phyloP scores from a whole-genome alignment of 2,329 filamentous ascomycete species.

The Lachnellula occidentalis region DNA sequence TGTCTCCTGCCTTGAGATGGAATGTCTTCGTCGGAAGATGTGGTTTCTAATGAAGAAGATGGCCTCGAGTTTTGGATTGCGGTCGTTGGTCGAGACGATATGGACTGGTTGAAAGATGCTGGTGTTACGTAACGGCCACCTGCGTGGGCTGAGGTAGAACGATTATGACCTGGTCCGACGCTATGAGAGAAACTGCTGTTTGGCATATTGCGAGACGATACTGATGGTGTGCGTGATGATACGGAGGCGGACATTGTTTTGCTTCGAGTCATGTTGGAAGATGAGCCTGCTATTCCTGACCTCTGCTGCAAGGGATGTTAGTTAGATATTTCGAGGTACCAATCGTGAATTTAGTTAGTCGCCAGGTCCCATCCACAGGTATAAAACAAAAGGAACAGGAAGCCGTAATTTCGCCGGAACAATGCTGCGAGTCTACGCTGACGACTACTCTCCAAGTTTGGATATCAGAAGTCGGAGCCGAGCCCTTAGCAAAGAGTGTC shows the following conservation, averaged over 20 bases:
- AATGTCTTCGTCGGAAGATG: constrained; percentile 30
- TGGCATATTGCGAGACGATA: constrained; percentile 38
- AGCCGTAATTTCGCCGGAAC: too few species aligned
- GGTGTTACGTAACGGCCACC: constrained; percentile 44
- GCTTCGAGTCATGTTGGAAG: constrained; percentile 13
- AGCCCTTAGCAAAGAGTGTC: too few species aligned
- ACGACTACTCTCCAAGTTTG: too few species aligned
- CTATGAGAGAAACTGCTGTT: constrained; percentile 51
- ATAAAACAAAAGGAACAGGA: too few species aligned
- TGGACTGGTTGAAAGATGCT: constrained; percentile 41
- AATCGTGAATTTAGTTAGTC: not conserved
- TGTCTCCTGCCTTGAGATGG: constrained; percentile 39
- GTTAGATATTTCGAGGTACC: not conserved
- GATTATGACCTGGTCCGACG: constrained; percentile 44
- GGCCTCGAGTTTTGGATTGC: constrained; percentile 36
- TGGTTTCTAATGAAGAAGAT: constrained; percentile 34
- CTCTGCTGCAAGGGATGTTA: constrained; percentile 4
- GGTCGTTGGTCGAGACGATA: constrained; percentile 41
- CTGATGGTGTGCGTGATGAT: constrained; percentile 36
- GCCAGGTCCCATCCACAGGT: not conserved
- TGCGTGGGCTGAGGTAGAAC: constrained; percentile 39
- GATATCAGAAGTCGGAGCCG: too few species aligned
- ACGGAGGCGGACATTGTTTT: constrained; percentile 35
- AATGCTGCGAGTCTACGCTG: too few species aligned
- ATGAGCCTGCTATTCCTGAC: constrained; percentile 5